Conservation (phyloP, 129 eudicot genomes). For the Escallonia herrerae region DNA sequence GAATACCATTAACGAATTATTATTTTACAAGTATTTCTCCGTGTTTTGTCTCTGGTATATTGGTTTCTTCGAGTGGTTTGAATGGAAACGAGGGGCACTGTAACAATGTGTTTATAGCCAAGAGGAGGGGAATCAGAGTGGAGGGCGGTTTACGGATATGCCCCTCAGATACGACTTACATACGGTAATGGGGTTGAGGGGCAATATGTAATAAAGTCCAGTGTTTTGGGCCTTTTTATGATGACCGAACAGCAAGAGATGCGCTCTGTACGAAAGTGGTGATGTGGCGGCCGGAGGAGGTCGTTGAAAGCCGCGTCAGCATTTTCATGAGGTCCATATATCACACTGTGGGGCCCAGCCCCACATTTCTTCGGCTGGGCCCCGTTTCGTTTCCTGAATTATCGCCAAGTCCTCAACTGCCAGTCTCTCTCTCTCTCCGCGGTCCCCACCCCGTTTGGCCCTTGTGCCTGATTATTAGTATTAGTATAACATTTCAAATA, state of each 20-base stretch:
- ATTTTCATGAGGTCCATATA: no score
- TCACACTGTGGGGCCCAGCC: background rate
- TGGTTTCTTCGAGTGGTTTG: constrained; percentile 8
- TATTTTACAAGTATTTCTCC: background rate
- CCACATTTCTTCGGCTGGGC: background rate
- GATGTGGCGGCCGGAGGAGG: constrained; percentile 5
- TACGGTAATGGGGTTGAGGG: background rate
- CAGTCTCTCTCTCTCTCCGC: background rate
- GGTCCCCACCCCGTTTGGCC: no score
- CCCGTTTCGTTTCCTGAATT: background rate
- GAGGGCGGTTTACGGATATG: no score
- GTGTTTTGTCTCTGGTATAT: background rate
- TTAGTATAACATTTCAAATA: no score
- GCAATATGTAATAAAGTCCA: background rate
- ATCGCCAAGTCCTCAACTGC: background rate
- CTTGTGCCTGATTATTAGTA: no score
- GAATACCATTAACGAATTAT: no score
- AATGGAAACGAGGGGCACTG: constrained; percentile 15
- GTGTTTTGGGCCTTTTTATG: no score
- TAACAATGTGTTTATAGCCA: background rate
- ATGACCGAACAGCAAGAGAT: no score
- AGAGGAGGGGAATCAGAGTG: no score
- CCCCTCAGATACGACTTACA: no score
- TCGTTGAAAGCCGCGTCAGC: constrained; percentile 7
- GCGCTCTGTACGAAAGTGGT: background rate